Conservation (phyloP, 495 filamentous ascomycete genomes). For the Talaromyces stipitatus region DNA sequence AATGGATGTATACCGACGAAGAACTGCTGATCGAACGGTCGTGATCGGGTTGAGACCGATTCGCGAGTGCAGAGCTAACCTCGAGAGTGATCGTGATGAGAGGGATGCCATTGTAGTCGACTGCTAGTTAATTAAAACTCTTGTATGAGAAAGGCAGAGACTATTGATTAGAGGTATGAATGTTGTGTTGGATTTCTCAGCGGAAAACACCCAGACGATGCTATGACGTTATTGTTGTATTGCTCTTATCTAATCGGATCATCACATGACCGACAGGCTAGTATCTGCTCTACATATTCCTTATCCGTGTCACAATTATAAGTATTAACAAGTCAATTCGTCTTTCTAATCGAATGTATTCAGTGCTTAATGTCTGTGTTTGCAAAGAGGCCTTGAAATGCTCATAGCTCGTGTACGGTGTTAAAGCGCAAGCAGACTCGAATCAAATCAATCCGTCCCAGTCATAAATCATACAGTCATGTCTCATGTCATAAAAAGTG, state of each 20-base stretch:
- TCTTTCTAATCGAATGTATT: too few species aligned
- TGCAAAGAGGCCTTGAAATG: background rate
- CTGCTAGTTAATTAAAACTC: background rate
- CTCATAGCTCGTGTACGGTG: too few species aligned
- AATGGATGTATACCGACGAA: background rate
- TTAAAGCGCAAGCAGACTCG: background rate
- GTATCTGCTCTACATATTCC: too few species aligned
- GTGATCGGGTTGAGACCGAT: background rate
- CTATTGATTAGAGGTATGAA: background rate
- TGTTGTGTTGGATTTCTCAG: background rate
- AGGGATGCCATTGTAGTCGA: background rate
- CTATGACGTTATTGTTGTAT: background rate
- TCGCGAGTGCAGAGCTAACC: background rate
- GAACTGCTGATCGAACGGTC: background rate
- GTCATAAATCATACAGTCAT: conserved; percentile 2
- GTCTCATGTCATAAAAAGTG: background rate
- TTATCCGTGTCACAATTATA: too few species aligned
- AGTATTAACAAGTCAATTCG: too few species aligned
- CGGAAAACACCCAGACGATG: background rate
- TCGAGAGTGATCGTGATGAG: background rate
- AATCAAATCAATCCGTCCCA: background rate
- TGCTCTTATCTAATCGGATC: background rate
- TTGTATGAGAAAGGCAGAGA: background rate
- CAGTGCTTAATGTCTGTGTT: background rate
- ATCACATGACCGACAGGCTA: background rate